These are phyloP conservation scores for Tolypocladium sp. DNA, from an alignment of 2,329 filamentous ascomycete genomes.

Conservation along the genomic window DNA sequence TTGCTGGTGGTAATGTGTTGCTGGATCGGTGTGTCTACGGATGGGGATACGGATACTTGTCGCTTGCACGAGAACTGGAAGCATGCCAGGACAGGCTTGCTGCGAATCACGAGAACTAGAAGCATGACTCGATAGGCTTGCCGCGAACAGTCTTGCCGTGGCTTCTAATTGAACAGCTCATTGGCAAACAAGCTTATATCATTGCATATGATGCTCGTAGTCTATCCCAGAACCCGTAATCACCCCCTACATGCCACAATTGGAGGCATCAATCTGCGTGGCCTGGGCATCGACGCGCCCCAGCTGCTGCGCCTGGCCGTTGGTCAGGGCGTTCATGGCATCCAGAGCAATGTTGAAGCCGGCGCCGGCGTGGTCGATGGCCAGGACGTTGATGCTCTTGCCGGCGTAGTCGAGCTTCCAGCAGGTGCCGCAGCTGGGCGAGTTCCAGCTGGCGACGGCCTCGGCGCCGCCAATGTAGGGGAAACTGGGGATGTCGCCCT, in stretches of 20 bases:
- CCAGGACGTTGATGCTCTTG: slow-evolving; percentile 43
- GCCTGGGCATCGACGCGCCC: slow-evolving; percentile 44
- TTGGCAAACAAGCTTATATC: background rate
- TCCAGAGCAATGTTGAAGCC: slow-evolving; percentile 49
- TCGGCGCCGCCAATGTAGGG: slow-evolving; percentile 46
- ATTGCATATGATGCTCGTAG: background rate
- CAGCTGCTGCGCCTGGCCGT: slow-evolving; percentile 35
- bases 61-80: background rate
- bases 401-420: slow-evolving; percentile 45
- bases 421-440: slow-evolving; percentile 48
- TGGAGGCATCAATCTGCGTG: slow-evolving; percentile 29
- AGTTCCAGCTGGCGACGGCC: slow-evolving; percentile 47
- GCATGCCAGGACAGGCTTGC: background rate
- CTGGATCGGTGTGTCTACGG: background rate
- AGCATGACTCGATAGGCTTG: background rate
- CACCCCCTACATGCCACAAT: slow-evolving; percentile 30
- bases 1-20: background rate
- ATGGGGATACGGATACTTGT: background rate
- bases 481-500: slow-evolving; percentile 40
- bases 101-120: background rate
- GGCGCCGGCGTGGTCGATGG: slow-evolving; percentile 39
- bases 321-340: slow-evolving; percentile 48
- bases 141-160: background rate
- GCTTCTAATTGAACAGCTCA: background rate
- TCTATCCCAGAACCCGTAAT: background rate